These are phyloP conservation scores for Cryphonectria parasitica DNA, from an alignment of 2,329 filamentous ascomycete genomes.

Conservation along the genomic window DNA sequence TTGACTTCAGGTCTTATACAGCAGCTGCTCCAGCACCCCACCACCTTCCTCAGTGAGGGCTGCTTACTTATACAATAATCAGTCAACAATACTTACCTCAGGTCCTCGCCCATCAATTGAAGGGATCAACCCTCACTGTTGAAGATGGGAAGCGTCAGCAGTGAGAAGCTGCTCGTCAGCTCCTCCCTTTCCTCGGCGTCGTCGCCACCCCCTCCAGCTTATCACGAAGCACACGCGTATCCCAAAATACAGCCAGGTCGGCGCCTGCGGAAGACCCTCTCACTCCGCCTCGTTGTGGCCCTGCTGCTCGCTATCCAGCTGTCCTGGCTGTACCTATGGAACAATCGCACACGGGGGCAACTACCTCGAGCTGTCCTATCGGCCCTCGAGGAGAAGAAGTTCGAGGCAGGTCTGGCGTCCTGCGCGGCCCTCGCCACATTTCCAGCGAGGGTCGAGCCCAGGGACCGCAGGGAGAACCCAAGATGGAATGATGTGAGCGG, in stretches of 20 bases:
- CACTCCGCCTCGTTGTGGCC: slow-evolving; percentile 6
- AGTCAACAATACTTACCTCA: background rate
- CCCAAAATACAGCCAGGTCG: slow-evolving; percentile 16
- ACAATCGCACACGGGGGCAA: background rate
- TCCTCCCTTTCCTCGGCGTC: background rate
- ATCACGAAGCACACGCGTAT: slow-evolving; percentile 24
- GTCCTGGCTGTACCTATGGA: slow-evolving; percentile 15
- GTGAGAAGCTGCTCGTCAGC: slow-evolving; percentile 6
- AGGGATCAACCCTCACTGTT: background rate
- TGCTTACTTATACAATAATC: background rate
- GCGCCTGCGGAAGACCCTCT: slow-evolving; percentile 11
- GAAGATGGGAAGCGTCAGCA: background rate
- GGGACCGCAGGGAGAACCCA: slow-evolving; percentile 38
- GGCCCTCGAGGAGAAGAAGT: slow-evolving; percentile 17
- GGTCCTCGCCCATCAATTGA: background rate
- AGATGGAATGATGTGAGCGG: slow-evolving; percentile 45
- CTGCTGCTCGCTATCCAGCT: slow-evolving; percentile 1
- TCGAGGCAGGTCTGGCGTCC: slow-evolving; percentile 21
- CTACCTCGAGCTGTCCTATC: slow-evolving; percentile 3
- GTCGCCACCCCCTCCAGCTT: slow-evolving; percentile 19
- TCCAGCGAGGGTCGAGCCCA: slow-evolving; percentile 15
- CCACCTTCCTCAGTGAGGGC: background rate
- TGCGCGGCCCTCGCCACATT: slow-evolving; percentile 21
- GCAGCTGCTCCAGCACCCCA: background rate
- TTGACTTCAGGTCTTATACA: background rate